These are phyloP conservation scores for Pythium brachiatum DNA, from an alignment of 352 stramenopile species.

Conservation along the genomic window DNA sequence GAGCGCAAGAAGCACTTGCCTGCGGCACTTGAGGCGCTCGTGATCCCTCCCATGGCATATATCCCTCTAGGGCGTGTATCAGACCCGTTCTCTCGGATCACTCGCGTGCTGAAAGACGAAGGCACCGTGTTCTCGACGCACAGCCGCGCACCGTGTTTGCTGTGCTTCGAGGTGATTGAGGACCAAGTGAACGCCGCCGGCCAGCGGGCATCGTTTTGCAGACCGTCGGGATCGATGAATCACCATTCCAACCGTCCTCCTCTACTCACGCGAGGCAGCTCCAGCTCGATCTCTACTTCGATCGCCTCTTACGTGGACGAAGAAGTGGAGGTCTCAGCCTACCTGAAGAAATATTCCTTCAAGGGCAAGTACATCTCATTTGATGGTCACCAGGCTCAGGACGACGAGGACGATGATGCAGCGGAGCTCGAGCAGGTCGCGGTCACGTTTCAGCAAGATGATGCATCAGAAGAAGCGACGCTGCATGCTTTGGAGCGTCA, in stretches of 20 bases:
- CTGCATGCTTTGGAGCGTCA: conserved; percentile 22
- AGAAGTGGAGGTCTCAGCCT: conserved; percentile 44
- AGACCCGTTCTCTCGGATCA: conserved; percentile 66
- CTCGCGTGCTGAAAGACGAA: conserved; percentile 64
- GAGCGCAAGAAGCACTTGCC: conserved; percentile 68
- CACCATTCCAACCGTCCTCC: not conserved
- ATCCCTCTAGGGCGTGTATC: conserved; percentile 70
- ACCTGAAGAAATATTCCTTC: conserved; percentile 59
- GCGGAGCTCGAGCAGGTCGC: conserved; percentile 28
- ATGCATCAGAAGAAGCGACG: conserved; percentile 8
- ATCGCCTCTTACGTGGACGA: conserved; percentile 32
- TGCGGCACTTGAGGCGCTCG: conserved; percentile 36
- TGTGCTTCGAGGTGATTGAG: conserved; percentile 80
- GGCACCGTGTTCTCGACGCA: conserved; percentile 83
- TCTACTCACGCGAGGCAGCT: conserved; percentile 12
- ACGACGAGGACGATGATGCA: conserved; percentile 27
- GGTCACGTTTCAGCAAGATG: conserved; percentile 14
- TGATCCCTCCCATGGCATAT: conserved; percentile 71
- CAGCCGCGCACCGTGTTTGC: conserved; percentile 61
- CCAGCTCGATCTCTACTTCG: conserved; percentile 22
- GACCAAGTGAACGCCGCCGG: conserved; percentile 64
- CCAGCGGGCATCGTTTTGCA: conserved; percentile 32
- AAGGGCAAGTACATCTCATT: conserved; percentile 55
- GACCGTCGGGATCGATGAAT: not conserved
- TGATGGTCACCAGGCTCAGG: conserved; percentile 31